Base-by-base conservation (phyloP, 148 eudicot genomes). In the Oxyria digyna region DNA sequence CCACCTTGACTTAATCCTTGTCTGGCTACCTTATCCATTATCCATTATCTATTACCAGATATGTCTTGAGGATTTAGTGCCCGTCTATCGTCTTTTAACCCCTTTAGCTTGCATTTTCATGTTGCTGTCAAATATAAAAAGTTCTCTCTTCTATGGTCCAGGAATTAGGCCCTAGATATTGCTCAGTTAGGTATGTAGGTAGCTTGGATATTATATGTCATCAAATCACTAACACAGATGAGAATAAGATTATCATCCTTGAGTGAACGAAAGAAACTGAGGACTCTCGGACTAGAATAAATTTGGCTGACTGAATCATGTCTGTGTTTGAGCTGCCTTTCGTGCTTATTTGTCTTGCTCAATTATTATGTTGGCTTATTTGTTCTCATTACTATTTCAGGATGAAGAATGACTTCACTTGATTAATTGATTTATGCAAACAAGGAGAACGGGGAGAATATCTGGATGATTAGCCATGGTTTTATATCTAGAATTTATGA, bases 261-360 rank as follows among this genome's bases (percentile, higher is more conserved):
- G 41, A 38, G 41, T 8, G 41, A 2, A 8, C 6, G 41, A 38
- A 38, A 38, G 41, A 38, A 38, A 38, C 41, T 10, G 8, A 38
- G 8, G 41, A 35, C 38, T 35, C 38, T 35, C 38, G 38, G 38
- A 35, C 38, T 2, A 35, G 38, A 35, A 35, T 35, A 6, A 35
- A 35, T 35, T 35, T 6, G 38, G 38, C 38, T 35, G 3, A 35
- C 38, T 20, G n/a, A n/a, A n/a, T n/a, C n/a, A n/a, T n/a, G n/a
- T n/a, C n/a, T n/a, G n/a, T n/a, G 14, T 55, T 57, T 57, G 64
- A 57, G 64, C 33, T 29, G 31, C 27, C 35, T 57, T 57, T 57
- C 64, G 0, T 11, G 8, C 35, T 57, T 4, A 13, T 57, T 29
- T 59, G 37, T 59, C 6, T 52, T 0, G 15, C 14, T 52, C 15